Evolutionary conservation across 2,329 filamentous ascomycete species (phyloP), one percentile per base, ranked within the genome.

Genomic region (Fusarium sambucinum): DNA sequence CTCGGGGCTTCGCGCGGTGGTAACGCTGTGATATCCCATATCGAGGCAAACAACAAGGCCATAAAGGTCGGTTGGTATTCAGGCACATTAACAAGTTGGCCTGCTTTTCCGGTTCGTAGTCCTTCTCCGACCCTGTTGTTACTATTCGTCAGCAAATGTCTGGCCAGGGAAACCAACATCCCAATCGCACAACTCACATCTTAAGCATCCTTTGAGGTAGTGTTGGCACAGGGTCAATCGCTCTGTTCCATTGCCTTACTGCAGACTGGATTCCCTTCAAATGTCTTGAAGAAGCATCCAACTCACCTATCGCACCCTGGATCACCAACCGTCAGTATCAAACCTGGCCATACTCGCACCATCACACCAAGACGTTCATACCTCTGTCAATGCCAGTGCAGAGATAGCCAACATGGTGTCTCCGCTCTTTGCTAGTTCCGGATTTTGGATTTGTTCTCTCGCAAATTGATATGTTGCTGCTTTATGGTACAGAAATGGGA

Each of bases 401-500:
- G 81, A 80, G 37, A 83, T 80, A 2, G 81, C 80, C 55, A 82
- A 73, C 69, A 83, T 80, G 2, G 80, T 80, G 35, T 80, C 79
- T 52, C 82, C 81, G 56, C 78, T 79, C 40, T 79, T 75, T 32
- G 76, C 79, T 10, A 75, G 74, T 45, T 78, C 77, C n/a, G 77
- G 74, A 35, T 77, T 75, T 46, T 77, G 76, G 41, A 83, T 71
- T 60, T 83, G 81, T 63, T 81, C 77, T 62, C 81, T 80, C 48
- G 81, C 81, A 59, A 82, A 83, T 54, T 80, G 79, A 70, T 83
- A 83, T 13, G 82, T 82, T 47, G 82, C 80, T 27, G 81, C 76
- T 66, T 83, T 83, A 70, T 83, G 81, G 58, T 83, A 81, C 52
- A 83, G 76, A 66, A 83, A 82, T 13, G 81, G 80, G 23, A 83